Evolutionary conservation across 768 basidiomycete genomes (phyloP).

Genomic region (Naganishia randhawae): DNA sequence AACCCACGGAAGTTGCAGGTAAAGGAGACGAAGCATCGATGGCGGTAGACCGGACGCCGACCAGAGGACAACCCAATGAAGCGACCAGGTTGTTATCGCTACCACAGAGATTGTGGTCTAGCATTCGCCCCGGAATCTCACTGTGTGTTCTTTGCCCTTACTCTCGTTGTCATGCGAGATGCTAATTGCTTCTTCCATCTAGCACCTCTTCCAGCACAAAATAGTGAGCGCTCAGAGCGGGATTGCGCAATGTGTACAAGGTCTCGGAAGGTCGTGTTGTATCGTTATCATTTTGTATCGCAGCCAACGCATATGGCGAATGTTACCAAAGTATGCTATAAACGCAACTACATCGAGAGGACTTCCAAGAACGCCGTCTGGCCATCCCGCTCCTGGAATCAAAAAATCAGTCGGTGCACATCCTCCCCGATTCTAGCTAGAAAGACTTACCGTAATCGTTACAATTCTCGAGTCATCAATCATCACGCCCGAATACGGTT

Average conservation of each 20-base stretch:
- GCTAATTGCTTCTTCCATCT: neutral
- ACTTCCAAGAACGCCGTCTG: slow-evolving; percentile 6
- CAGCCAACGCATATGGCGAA: neutral
- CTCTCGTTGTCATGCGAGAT: neutral
- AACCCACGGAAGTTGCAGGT: neutral
- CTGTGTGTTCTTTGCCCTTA: neutral
- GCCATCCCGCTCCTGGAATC: slow-evolving; percentile 4
- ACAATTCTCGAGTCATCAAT: slow-evolving; percentile 31
- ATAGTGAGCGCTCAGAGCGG: too few relatives aligned
- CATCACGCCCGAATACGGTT: slow-evolving; percentile 27
- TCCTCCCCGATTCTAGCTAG: too few relatives aligned
- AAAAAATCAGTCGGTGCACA: neutral
- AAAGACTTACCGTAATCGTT: slow-evolving; percentile 25
- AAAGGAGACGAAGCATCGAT: neutral
- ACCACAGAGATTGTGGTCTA: slow-evolving; percentile 9
- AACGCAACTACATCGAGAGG: slow-evolving; percentile 8
- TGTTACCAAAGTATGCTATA: neutral
- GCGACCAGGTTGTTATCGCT: neutral
- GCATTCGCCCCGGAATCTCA: slow-evolving; percentile 5
- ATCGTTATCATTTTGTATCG: neutral
- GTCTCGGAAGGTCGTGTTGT: neutral
- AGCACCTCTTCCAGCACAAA: neutral
- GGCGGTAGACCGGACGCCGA: neutral
- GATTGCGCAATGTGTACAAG: neutral
- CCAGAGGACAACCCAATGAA: neutral